phyloP scores from a whole-genome alignment of 2,329 filamentous ascomycete genomes.

The Thielaviopsis populi region DNA sequence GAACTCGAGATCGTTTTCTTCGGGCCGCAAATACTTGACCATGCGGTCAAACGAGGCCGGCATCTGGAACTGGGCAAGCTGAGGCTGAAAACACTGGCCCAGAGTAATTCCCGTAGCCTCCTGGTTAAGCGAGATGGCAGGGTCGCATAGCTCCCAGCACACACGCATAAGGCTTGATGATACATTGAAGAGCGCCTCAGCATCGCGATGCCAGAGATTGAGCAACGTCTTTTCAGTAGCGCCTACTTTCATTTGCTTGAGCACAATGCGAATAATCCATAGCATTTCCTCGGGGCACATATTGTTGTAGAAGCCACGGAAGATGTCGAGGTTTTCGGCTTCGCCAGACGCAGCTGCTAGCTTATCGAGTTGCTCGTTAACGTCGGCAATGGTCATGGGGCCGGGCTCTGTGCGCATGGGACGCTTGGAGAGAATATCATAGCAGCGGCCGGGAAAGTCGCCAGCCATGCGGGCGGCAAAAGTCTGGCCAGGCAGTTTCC shows the following conservation, averaged over 20 bases:
- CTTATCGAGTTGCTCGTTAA: slow-evolving; percentile 71
- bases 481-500: slow-evolving; percentile 72
- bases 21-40: slow-evolving; percentile 50
- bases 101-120: slow-evolving; percentile 61
- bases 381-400: slow-evolving; percentile 71
- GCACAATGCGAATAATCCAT: slow-evolving; percentile 88
- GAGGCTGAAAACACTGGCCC: slow-evolving; percentile 94
- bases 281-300: slow-evolving; percentile 91
- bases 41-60: slow-evolving; percentile 62
- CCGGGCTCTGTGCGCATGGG: slow-evolving; percentile 60
- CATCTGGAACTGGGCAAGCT: slow-evolving; percentile 84
- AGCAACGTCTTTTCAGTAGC: slow-evolving; percentile 84
- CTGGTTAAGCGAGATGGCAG: slow-evolving; percentile 53
- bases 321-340: slow-evolving; percentile 66
- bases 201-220: slow-evolving; percentile 67
- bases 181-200: slow-evolving; percentile 67
- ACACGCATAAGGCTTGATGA: slow-evolving; percentile 81
- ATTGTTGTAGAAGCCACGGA: slow-evolving; percentile 67
- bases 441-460: slow-evolving; percentile 83
- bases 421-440: slow-evolving; percentile 70
- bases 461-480: slow-evolving; percentile 54
- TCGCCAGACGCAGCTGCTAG: slow-evolving; percentile 64
- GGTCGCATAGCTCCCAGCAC: slow-evolving; percentile 83
- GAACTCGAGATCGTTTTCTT: slow-evolving; percentile 59
- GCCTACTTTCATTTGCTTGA: slow-evolving; percentile 59